A percentile compares a stretch with the other conserved stretches of the same genome.
Evolutionary conservation across 1,284 basidiomycete species (phyloP).

Genomic region (Melampsora abietis-canadensis): DNA sequence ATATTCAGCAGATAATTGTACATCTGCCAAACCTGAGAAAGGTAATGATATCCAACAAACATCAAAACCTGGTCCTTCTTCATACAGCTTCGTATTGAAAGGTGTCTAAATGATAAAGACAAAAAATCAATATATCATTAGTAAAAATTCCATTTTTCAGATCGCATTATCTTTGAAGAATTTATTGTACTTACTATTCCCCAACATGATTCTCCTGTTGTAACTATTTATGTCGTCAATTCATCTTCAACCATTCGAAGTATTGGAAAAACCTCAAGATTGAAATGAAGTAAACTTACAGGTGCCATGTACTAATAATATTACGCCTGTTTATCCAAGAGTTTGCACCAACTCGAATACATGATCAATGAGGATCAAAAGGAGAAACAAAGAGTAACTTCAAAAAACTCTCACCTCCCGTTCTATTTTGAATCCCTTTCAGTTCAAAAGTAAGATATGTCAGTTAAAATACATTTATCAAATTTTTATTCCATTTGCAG

Average conservation of each 20-base stretch:
- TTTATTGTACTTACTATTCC: constrained; percentile 6
- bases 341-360: neutral
- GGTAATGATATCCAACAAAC: constrained; percentile 53
- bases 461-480: neutral
- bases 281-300: neutral
- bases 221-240: neutral
- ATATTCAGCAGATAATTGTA: constrained; percentile 51
- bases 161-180: neutral
- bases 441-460: neutral
- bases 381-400: neutral
- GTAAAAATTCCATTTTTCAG: too few relatives aligned
- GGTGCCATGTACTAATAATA: constrained; percentile 28
- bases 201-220: constrained; percentile 27
- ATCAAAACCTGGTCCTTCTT: constrained; percentile 50
- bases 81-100: constrained; percentile 46
- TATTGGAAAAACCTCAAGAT: neutral
- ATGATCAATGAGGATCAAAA: neutral
- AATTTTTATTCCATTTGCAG: too few relatives aligned
- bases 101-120: constrained; percentile 35
- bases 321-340: constrained; percentile 4
- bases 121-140: neutral
- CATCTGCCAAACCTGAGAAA: constrained; percentile 48
- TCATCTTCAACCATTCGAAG: neutral
- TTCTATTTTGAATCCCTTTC: constrained; percentile 25
- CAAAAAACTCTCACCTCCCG: neutral